Conservation (phyloP, 208 protist species). For the Trypanosoma grayi region DNA sequence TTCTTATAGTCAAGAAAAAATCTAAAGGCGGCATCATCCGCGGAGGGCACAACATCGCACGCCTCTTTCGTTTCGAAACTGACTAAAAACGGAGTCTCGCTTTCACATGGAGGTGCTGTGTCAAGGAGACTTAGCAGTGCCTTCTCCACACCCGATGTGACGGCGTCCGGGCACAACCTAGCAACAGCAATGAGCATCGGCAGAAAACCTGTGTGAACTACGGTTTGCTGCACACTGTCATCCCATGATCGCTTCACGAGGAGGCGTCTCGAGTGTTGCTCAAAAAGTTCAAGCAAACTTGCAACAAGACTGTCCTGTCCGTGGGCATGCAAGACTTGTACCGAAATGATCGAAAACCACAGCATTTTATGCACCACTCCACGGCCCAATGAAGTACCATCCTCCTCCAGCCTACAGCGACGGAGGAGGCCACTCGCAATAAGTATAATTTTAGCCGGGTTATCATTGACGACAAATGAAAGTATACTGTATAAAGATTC, state of each 20-base stretch:
- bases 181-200: slow-evolving; percentile 68
- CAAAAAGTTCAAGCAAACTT: slow-evolving; percentile 48
- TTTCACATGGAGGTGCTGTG: slow-evolving; percentile 13
- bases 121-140: slow-evolving; percentile 15
- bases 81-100: slow-evolving; percentile 20
- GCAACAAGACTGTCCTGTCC: slow-evolving; percentile 22
- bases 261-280: slow-evolving; percentile 27
- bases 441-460: slow-evolving; percentile 33
- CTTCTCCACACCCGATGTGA: slow-evolving; percentile 29
- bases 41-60: slow-evolving; percentile 65
- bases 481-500: slow-evolving; percentile 28
- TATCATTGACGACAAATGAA: slow-evolving; percentile 25
- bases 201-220: slow-evolving; percentile 68
- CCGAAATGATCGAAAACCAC: slow-evolving; percentile 65
- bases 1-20: slow-evolving; percentile 58
- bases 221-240: slow-evolving; percentile 34
- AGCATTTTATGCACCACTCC: slow-evolving; percentile 53
- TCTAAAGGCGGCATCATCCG: slow-evolving; percentile 41
- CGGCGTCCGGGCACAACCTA: slow-evolving; percentile 44
- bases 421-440: slow-evolving; percentile 39
- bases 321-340: slow-evolving; percentile 26
- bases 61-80: slow-evolving; percentile 70
- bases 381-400: slow-evolving; percentile 7
- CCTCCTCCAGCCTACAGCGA: slow-evolving; percentile 39
- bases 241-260: slow-evolving; percentile 19